Evolutionary conservation across 768 basidiomycete genomes (phyloP).

Genomic region (Sistotremastrum suecicum): DNA sequence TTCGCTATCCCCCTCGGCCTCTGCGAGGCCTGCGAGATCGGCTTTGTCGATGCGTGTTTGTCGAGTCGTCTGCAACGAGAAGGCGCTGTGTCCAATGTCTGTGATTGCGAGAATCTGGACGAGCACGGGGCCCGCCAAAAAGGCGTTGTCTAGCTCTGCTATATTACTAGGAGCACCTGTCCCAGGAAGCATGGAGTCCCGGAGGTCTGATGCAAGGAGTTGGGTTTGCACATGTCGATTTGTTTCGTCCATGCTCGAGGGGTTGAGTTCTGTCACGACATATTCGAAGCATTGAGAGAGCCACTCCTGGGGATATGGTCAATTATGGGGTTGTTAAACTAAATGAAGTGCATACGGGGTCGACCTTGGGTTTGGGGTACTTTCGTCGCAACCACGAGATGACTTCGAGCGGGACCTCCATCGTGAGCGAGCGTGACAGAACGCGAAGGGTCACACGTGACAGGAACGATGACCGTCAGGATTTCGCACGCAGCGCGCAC

Average conservation of each 20-base stretch:
- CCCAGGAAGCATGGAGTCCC: slow-evolving; percentile 53
- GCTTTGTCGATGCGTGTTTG: slow-evolving; percentile 50
- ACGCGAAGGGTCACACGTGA: too few species aligned
- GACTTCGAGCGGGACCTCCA: slow-evolving; percentile 17
- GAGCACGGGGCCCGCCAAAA: slow-evolving; percentile 38
- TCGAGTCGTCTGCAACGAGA: slow-evolving; percentile 57
- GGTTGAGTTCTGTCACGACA: slow-evolving; percentile 33
- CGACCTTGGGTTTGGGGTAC: slow-evolving; percentile 50
- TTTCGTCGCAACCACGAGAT: slow-evolving; percentile 36
- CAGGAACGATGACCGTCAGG: too few species aligned
- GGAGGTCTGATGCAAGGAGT: slow-evolving; percentile 56
- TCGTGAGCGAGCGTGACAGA: too few species aligned
- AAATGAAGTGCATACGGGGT: slow-evolving; percentile 30
- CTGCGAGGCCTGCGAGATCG: slow-evolving; percentile 37
- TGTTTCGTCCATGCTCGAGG: slow-evolving; percentile 35
- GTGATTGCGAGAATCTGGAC: slow-evolving; percentile 69
- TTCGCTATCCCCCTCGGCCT: slow-evolving; percentile 36
- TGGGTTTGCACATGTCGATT: slow-evolving; percentile 45
- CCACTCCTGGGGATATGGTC: slow-evolving; percentile 45
- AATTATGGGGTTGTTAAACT: neutral
- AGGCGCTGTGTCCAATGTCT: slow-evolving; percentile 77
- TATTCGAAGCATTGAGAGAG: slow-evolving; percentile 57
- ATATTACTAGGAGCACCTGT: slow-evolving; percentile 51
- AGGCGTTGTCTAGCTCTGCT: slow-evolving; percentile 20
- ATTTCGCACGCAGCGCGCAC: too few species aligned